A percentile compares a stretch with the other conserved stretches of the same genome.
Evolutionary conservation across 495 filamentous ascomycete species (phyloP).

Genomic region (Baudoinia panamericana): DNA sequence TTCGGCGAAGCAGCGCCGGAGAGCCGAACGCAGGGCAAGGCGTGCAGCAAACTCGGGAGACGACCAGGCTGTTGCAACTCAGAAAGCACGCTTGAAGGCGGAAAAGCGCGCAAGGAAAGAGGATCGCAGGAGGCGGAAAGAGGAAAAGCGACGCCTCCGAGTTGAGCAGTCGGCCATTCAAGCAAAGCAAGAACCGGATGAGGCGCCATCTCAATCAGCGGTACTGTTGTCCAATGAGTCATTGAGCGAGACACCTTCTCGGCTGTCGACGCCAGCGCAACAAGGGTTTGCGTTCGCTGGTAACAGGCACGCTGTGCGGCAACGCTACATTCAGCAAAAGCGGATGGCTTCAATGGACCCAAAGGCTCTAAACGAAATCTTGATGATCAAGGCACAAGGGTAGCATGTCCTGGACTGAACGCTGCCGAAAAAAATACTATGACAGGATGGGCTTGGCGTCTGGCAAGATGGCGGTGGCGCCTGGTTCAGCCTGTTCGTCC

Average conservation of each 20-base stretch:
- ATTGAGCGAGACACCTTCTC: constrained; percentile 12
- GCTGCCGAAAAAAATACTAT: not conserved
- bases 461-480: too few species aligned
- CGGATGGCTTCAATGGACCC: constrained; percentile 57
- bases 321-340: constrained; percentile 67
- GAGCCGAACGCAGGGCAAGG: not conserved
- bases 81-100: constrained; percentile 8
- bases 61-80: constrained; percentile 18
- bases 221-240: too few species aligned
- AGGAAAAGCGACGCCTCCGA: constrained; percentile 14
- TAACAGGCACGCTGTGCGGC: constrained; percentile 49
- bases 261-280: constrained; percentile 1
- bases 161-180: too few species aligned
- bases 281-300: constrained; percentile 21
- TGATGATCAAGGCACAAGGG: constrained; percentile 24
- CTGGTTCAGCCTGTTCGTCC: too few species aligned
- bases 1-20: constrained; percentile 15
- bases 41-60: not conserved
- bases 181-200: too few species aligned
- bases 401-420: not conserved
- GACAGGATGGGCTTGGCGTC: too few species aligned
- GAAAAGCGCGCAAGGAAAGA: constrained; percentile 20
- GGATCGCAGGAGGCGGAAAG: constrained; percentile 20
- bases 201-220: too few species aligned
- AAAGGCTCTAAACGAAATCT: constrained; percentile 55